Base-by-base conservation (phyloP, 2,329 filamentous ascomycete genomes). In the Diaporthe longicolla region DNA sequence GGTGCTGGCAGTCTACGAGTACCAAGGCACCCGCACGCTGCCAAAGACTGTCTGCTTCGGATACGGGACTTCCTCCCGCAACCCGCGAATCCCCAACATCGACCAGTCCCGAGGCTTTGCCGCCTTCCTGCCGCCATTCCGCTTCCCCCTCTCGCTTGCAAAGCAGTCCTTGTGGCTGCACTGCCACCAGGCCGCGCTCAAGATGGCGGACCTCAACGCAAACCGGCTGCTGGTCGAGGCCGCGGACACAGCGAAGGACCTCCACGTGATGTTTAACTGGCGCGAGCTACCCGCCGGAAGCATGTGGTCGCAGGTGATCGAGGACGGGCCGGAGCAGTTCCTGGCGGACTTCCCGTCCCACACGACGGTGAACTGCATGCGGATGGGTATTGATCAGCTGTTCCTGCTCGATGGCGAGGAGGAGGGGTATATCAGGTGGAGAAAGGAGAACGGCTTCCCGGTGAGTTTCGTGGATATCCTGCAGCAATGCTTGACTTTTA, bases 141-240 rank as follows among this genome's bases (percentile, higher is more conserved):
- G 40, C 32, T 61, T 37, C 17, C 4, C 35, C 0, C 29, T 71
- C 15, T 32, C 45, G n/a, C 32, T 61, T 32, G 69, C 69, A 3
- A 21, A 15, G 55, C 55, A 61, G n/a, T 71, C 69, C 6, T n/a
- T 71, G 55, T 71, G 69, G 69, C 9, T 71, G 29, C 69, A 71
- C 57, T 29, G 57, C 32, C 69, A 61, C 32, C 57, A 71, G 9
- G 69, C 55, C 15, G 57, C 69, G n/a, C 57, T 71, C 45, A 71
- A 71, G 69, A 8, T 9, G 3, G 69, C 55, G 29, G 55, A 71
- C 43, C 19, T 50, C n/a, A 26, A 21, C 43, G 24, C 57, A 32
- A 48, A 71, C 57, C 10, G 32, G 11, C 19, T n/a, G 57, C 69
- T 52, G 24, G 57, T 63, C 17, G 35, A 43, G 45, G 32, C 45